These are phyloP conservation scores for Chaetomidium leptoderma DNA, from an alignment of 495 filamentous ascomycete genomes.

Conservation along the genomic window DNA sequence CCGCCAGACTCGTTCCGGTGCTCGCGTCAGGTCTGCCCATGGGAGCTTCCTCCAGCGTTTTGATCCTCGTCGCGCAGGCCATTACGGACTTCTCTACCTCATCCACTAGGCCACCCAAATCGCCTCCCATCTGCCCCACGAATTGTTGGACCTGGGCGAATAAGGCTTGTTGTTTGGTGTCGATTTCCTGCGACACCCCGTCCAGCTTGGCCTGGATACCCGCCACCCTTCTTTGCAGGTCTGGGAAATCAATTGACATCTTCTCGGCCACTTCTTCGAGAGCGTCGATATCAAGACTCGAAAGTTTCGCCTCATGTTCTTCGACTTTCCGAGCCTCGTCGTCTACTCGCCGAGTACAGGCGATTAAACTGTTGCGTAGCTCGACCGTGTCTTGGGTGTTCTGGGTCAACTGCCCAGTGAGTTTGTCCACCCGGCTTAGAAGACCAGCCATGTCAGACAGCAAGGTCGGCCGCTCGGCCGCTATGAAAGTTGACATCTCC, in stretches of 20 bases:
- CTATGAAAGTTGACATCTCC: neutral
- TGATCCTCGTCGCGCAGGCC: neutral
- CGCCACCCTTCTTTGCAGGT: constrained; percentile 4
- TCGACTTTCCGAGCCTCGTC: constrained; percentile 6
- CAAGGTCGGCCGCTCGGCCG: neutral
- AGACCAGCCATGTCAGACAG: neutral
- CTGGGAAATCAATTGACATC: constrained; percentile 9
- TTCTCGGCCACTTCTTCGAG: constrained; percentile 12
- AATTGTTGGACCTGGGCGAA: neutral
- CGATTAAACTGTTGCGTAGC: neutral
- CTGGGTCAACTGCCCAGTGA: neutral
- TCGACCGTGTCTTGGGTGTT: neutral
- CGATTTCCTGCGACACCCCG: neutral
- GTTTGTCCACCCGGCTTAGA: constrained; percentile 1
- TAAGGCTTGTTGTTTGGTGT: neutral
- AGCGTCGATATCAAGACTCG: constrained; percentile 9
- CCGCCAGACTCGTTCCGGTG: neutral
- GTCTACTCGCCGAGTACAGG: constrained; percentile 1
- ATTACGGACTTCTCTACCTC: neutral
- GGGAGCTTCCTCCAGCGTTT: neutral
- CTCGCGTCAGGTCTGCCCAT: neutral
- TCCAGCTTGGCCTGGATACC: constrained; percentile 8
- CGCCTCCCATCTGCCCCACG: neutral
- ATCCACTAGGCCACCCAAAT: neutral
- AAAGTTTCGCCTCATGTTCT: constrained; percentile 15